These are phyloP conservation scores for Narthecium ossifragum DNA, from an alignment of 106 monocot genomes.

Conservation along the genomic window DNA sequence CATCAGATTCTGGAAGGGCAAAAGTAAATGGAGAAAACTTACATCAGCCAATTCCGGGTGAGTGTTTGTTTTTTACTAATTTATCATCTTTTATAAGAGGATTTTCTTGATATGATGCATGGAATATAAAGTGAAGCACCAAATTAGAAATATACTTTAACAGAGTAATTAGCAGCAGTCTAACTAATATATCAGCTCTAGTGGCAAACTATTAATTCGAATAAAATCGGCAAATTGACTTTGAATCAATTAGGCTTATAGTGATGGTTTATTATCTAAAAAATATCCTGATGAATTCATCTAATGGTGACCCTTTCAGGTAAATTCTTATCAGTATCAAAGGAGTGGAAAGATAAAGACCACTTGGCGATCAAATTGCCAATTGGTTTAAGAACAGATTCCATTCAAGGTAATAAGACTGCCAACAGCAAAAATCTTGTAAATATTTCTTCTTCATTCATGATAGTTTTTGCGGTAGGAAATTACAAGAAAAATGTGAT, in stretches of 20 bases:
- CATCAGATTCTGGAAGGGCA: constrained; percentile 31
- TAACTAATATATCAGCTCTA: too few relatives aligned
- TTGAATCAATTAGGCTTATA: background rate
- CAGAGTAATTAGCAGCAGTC: too few relatives aligned
- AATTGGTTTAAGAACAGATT: constrained; percentile 7
- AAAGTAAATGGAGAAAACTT: constrained; percentile 37
- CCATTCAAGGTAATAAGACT: constrained; percentile 1
- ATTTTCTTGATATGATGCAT: too few relatives aligned
- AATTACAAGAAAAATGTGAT: background rate
- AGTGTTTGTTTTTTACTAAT: too few relatives aligned
- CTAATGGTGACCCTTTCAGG: background rate
- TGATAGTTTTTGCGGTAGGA: background rate
- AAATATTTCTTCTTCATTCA: too few relatives aligned
- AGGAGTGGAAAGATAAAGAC: background rate
- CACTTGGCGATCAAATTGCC: background rate
- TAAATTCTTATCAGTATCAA: background rate
- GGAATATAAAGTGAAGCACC: too few relatives aligned
- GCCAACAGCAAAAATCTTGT: too few relatives aligned
- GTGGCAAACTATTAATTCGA: constrained; percentile 1
- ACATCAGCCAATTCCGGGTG: constrained; percentile 26
- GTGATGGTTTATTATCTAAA: background rate
- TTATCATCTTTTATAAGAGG: too few relatives aligned
- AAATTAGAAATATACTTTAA: too few relatives aligned
- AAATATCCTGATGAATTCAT: background rate
- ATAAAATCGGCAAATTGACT: background rate